Evolutionary conservation across 805 yeast species (phyloP).

Genomic region (Yamadazyma endophytica): DNA sequence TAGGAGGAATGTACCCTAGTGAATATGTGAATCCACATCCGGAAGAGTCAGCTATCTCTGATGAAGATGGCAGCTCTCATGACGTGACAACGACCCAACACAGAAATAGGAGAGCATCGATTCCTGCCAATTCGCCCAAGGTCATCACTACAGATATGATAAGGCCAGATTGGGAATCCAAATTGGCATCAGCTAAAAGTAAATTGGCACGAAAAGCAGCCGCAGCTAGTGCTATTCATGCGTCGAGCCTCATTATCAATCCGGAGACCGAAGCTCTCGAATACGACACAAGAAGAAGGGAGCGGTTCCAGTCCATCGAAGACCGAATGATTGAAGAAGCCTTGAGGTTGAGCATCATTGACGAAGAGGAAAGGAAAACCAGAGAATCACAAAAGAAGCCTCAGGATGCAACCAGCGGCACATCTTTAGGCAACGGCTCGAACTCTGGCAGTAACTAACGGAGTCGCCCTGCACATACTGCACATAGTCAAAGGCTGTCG

Average conservation of each 20-base stretch:
- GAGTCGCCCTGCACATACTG: too few species aligned
- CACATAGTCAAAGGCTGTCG: too few species aligned
- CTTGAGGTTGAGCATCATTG: conserved; percentile 65
- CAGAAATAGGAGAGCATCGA: conserved; percentile 34
- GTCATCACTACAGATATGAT: conserved; percentile 79
- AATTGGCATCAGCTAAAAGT: conserved; percentile 65
- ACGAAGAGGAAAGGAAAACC: conserved; percentile 55
- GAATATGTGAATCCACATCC: not conserved
- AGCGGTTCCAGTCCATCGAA: conserved; percentile 31
- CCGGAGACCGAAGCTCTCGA: conserved; percentile 13
- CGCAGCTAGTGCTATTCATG: conserved; percentile 91
- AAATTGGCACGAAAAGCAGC: conserved; percentile 84
- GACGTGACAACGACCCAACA: conserved; percentile 4
- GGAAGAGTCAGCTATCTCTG: not conserved
- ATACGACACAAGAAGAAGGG: conserved; percentile 14
- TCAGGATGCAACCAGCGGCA: too few species aligned
- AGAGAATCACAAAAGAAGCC: too few species aligned
- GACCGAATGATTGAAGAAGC: conserved; percentile 85
- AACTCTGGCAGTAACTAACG: too few species aligned
- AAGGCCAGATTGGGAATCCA: conserved; percentile 90
- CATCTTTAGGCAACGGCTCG: too few species aligned
- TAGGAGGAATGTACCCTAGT: conserved; percentile 50
- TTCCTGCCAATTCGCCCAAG: conserved; percentile 62
- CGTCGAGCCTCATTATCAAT: conserved; percentile 65
- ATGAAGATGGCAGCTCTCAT: not conserved